A percentile compares a stretch with the other conserved stretches of the same genome.
These are phyloP conservation scores for Bassia scoparia DNA, from an alignment of 148 eudicot species.

Conservation along the genomic window DNA sequence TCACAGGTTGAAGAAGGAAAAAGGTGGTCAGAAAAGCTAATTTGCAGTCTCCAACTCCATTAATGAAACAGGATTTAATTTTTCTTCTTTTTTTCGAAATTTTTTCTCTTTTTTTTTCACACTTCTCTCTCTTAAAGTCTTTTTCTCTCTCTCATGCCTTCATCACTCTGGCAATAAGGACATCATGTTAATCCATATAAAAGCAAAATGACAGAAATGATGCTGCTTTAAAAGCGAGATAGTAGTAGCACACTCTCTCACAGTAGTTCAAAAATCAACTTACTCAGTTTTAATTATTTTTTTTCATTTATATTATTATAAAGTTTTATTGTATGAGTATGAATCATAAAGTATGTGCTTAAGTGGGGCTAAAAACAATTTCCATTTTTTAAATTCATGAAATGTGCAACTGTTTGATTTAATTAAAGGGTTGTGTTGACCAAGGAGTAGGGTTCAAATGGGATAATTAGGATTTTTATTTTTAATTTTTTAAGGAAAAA, in stretches of 20 bases:
- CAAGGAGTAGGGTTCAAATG: neutral
- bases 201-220: slow-evolving; percentile 23
- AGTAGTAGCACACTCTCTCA: slow-evolving; percentile 6
- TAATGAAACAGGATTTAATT: slow-evolving; percentile 3
- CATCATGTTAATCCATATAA: slow-evolving; percentile 28
- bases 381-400: neutral
- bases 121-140: neutral
- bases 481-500: too few species aligned
- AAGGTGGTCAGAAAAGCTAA: slow-evolving; percentile 25
- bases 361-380: neutral
- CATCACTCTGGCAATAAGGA: slow-evolving; percentile 22
- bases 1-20: slow-evolving; percentile 15
- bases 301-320: neutral
- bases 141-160: slow-evolving; percentile 24
- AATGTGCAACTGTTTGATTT: neutral
- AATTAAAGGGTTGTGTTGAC: neutral
- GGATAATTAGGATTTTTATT: too few species aligned
- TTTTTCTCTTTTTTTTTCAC: neutral
- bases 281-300: neutral
- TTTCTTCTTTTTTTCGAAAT: neutral
- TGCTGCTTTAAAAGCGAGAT: slow-evolving; percentile 15
- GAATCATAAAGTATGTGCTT: neutral
- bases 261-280: slow-evolving; percentile 17
- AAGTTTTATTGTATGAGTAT: neutral
- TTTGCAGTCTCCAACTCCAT: slow-evolving; percentile 23